Base-by-base conservation (phyloP, 306 rosid species). In the Corylus heterophylla region DNA sequence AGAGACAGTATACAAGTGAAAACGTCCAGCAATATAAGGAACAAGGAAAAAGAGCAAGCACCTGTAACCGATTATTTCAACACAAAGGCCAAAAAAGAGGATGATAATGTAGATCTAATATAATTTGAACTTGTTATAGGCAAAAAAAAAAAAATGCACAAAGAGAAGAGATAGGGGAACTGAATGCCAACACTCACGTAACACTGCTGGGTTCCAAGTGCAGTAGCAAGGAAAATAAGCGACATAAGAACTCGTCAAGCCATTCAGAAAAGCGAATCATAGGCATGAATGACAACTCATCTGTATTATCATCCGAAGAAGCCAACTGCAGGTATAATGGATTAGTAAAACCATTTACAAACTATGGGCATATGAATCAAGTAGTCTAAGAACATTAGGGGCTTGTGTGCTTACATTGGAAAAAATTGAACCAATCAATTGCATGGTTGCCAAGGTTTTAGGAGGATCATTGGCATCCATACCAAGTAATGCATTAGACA, bases 391-490 rank as follows among this genome's bases (percentile, higher is more conserved):
- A 48, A 68, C 59, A 73, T 59, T 74, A 74, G 44, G 29, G 75
- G 31, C 54, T 80, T 74, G 83, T 47, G 68, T 71, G 27, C 99
- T 91, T 87, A 96, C 99, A 87, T 89, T 93, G 86, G 99, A 96
- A 81, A 96, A 92, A 71, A 96, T 85, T 74, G 99, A 93, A 83
- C 97, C 99, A 79, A 96, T 88, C 75, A 96, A 85, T 79, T 91
- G 99, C 98, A 96, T 96, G 78, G 99, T 96, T 80, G 98, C 99
- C 92, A 93, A 84, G 67, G 99, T 96, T 90, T 96, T 96, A 17
- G 99, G 99, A 88, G 99, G 98, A 82, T 96, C 99, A 52, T 96
- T 96, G 78, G 98, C 99, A 82, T 96, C 99, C 98, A 96, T 93
- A 74, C 99, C 99, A 82, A 96, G 98, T 81, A 96, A 84, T 52